phyloP scores from a whole-genome alignment of 805 yeast species.

The Candida qinlingensis region DNA sequence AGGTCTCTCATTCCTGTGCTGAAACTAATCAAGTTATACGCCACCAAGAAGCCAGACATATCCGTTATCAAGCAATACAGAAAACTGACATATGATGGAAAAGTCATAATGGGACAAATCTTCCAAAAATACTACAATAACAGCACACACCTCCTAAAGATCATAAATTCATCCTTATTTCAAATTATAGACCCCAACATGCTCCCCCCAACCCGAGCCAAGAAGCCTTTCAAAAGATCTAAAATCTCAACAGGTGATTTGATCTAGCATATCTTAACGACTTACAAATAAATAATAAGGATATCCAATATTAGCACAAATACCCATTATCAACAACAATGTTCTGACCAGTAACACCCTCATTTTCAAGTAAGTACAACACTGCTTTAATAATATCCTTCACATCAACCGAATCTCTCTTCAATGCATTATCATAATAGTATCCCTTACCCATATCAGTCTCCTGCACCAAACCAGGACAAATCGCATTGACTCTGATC shows the following conservation, averaged over 20 bases:
- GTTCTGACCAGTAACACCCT: slow-evolving; percentile 27
- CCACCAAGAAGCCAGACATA: too few relatives aligned
- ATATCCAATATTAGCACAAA: slow-evolving; percentile 8
- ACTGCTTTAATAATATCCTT: slow-evolving; percentile 23
- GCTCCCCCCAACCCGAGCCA: not conserved
- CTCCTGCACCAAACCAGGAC: slow-evolving; percentile 62
- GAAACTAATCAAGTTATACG: slow-evolving; percentile 9
- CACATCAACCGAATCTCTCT: slow-evolving; percentile 13
- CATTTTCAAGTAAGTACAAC: slow-evolving; percentile 18
- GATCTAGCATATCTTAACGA: not conserved
- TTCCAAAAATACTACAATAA: too few relatives aligned
- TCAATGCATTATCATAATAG: slow-evolving; percentile 16
- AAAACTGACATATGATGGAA: too few relatives aligned
- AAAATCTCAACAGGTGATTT: slow-evolving; percentile 8
- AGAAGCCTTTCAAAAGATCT: not conserved
- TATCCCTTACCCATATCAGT: slow-evolving; percentile 50
- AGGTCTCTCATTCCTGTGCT: slow-evolving; percentile 15
- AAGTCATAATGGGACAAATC: too few relatives aligned
- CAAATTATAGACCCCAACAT: too few relatives aligned
- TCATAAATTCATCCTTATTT: not conserved
- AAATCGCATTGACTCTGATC: slow-evolving; percentile 57
- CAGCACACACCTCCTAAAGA: not conserved
- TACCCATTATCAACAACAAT: slow-evolving; percentile 28
- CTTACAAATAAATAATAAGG: not conserved
- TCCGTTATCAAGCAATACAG: too few relatives aligned